Conservation (phyloP, 2,329 filamentous ascomycete genomes). For the Fusarium stilboides region DNA sequence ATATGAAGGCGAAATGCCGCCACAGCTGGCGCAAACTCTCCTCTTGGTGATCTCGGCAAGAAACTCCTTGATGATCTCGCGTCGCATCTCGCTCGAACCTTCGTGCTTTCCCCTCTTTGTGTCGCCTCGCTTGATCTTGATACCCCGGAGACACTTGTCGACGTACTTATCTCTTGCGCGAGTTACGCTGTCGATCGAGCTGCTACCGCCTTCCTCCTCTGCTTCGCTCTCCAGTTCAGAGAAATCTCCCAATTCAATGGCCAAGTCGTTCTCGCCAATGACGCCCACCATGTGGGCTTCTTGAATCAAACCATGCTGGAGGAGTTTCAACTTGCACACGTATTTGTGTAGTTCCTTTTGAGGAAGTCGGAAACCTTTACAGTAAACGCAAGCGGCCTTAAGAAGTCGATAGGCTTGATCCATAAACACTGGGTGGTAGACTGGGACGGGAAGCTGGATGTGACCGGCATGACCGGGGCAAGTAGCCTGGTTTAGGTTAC, state of each 20-base stretch:
- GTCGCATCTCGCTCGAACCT: slow-evolving; percentile 82
- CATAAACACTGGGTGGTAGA: slow-evolving; percentile 98
- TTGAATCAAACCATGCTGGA: slow-evolving; percentile 86
- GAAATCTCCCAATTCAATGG: slow-evolving; percentile 53
- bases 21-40: slow-evolving; percentile 77
- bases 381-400: slow-evolving; percentile 91
- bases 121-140: slow-evolving; percentile 65
- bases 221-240: slow-evolving; percentile 69
- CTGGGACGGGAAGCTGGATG: slow-evolving; percentile 91
- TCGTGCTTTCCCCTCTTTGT: slow-evolving; percentile 82
- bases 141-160: slow-evolving; percentile 76
- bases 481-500: slow-evolving; percentile 83
- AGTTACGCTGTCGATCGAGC: slow-evolving; percentile 66
- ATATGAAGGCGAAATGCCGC: slow-evolving; percentile 83
- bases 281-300: slow-evolving; percentile 74
- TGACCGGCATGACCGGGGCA: slow-evolving; percentile 96
- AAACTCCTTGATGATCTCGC: slow-evolving; percentile 85
- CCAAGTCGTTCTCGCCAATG: slow-evolving; percentile 61
- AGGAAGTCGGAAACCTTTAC: slow-evolving; percentile 87
- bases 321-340: slow-evolving; percentile 85
- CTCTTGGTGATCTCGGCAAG: slow-evolving; percentile 78
- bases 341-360: slow-evolving; percentile 83
- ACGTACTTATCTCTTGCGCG: slow-evolving; percentile 77
- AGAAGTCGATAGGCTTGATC: slow-evolving; percentile 90
- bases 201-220: slow-evolving; percentile 72